A percentile compares a stretch with the other conserved stretches of the same genome.
Conservation (phyloP, 768 basidiomycete genomes). For the Rhodotorula kratochvilovae region DNA sequence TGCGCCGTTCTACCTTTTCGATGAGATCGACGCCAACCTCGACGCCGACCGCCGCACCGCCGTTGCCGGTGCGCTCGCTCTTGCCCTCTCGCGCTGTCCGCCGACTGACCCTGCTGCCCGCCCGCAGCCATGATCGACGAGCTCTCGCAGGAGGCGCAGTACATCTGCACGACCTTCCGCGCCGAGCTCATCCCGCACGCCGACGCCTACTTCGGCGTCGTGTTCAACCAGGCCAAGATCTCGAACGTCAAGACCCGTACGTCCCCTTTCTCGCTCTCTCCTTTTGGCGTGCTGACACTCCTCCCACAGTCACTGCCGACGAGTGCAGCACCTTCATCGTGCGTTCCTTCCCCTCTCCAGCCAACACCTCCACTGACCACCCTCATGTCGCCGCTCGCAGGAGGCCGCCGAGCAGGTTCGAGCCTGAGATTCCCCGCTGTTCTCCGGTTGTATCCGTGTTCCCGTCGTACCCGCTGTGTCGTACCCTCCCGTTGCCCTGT, state of each 20-base stretch:
- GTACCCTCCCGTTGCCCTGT: neutral
- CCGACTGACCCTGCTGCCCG: neutral
- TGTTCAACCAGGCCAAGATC: slow-evolving; percentile 37
- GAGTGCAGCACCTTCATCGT: slow-evolving; percentile 37
- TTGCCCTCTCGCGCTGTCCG: neutral
- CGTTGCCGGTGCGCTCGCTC: slow-evolving; percentile 67
- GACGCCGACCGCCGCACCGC: slow-evolving; percentile 97
- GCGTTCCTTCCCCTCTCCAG: neutral
- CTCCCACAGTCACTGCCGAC: slow-evolving; percentile 27
- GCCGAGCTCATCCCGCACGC: slow-evolving; percentile 94
- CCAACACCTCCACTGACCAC: no score
- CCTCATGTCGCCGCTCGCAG: neutral
- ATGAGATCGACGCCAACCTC: slow-evolving; percentile 98
- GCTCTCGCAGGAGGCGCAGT: slow-evolving; percentile 79
- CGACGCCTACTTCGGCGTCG: slow-evolving; percentile 93
- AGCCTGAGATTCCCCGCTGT: slow-evolving; percentile 4
- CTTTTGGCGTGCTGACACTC: neutral
- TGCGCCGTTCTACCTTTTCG: slow-evolving; percentile 98
- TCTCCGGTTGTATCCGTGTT: neutral
- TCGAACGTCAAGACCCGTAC: slow-evolving; percentile 35
- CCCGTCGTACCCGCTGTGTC: neutral
- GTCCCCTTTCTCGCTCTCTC: neutral
- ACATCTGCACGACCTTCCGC: slow-evolving; percentile 97
- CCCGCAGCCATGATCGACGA: slow-evolving; percentile 83
- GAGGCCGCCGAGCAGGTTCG: slow-evolving; percentile 37